Base-by-base conservation (phyloP, 176 grass and related monocot species). In the Microstegium vimineum region DNA sequence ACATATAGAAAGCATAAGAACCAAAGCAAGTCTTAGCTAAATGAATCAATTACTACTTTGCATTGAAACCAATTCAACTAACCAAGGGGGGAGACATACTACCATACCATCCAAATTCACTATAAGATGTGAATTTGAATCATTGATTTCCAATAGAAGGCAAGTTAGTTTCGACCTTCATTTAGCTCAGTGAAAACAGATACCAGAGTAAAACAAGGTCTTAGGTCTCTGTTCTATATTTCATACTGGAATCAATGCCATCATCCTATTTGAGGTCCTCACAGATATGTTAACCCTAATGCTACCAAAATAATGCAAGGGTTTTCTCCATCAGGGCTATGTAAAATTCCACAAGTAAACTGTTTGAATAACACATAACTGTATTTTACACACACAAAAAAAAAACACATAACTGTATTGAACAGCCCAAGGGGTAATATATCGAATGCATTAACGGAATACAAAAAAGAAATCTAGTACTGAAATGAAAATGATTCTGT, bases 1-100 rank as follows among this genome's bases (percentile, higher is more conserved):
- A 86, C 20, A 80, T 75, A 84, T 37, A 71, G 52, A 86, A 72
- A 62, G 62, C 38, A 87, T 71, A 65, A 83, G 1, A 17, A 54
- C 65, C 35, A 69, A 0, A 30, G n/a, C 25, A 23, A 61, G 11
- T 78, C 26, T 72, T 74, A 63, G 51, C 23, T 47, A 30, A 22
- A 81, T 35, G 45, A 71, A 69, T 62, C n/a, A 67, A 47, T 9
- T 47, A 43, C 8, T 67, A 61, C 25, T 73, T 79, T 43, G 6
- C 12, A 41, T 71, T 71, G 12, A 87, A 77, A 49, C 23, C 38
- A 78, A 34, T n/a, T 31, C 25, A 45, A 43, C 31, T 27, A 46
- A 54, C 33, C 5, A 41, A 32, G 30, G 30, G 12, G 25, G 10
- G 5, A 20, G 11, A n/a, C 20, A 62, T 62, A 62, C 60, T 28